phyloP scores from a whole-genome alignment of 169 alveolate genomes.

The Ichthyophthirius multifiliis region DNA sequence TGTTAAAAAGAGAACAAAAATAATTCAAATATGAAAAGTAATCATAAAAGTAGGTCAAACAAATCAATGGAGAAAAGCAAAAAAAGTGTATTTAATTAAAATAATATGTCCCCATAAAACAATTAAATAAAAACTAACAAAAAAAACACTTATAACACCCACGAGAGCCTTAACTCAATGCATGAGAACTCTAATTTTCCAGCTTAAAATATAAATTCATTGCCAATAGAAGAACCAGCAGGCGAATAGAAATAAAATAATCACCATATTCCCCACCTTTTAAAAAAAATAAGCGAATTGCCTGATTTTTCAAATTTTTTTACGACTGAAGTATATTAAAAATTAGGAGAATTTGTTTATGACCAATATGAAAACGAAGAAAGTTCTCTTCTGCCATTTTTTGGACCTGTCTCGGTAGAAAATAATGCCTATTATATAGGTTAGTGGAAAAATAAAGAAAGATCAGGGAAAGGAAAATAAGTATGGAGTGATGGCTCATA shows the following conservation, averaged over 20 bases:
- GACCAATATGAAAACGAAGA: neutral
- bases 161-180: neutral
- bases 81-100: neutral
- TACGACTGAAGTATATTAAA: neutral
- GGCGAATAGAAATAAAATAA: neutral
- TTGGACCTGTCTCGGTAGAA: slow-evolving; percentile 5
- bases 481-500: slow-evolving; percentile 56
- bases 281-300: neutral
- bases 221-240: neutral
- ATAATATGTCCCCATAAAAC: neutral
- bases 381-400: neutral
- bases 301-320: slow-evolving; percentile 5
- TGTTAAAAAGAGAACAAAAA: neutral
- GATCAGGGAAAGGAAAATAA: slow-evolving; percentile 51
- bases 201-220: neutral
- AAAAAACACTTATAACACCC: neutral
- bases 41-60: too few relatives aligned
- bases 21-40: too few relatives aligned
- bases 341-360: neutral
- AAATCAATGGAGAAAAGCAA: neutral
- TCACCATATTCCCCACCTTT: neutral
- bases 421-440: slow-evolving; percentile 28
- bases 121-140: neutral
- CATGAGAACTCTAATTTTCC: neutral
- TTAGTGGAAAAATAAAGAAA: slow-evolving; percentile 19